Evolutionary conservation across 495 filamentous ascomycete genomes (phyloP), one percentile per base, ranked within the genome.

Genomic region (Hypoxylon intermedium): DNA sequence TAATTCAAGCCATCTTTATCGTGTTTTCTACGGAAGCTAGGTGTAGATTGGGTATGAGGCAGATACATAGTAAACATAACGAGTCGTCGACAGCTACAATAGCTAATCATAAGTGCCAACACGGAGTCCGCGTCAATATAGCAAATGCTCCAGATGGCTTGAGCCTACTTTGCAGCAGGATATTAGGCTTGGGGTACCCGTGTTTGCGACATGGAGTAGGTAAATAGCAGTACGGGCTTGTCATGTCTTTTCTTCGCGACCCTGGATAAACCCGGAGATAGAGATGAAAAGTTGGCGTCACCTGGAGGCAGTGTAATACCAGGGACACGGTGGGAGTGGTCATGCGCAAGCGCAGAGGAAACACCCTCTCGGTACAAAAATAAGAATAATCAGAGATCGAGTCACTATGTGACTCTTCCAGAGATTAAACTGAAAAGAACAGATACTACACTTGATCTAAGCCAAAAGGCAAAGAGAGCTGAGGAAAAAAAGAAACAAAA

Each of bases 381-480:
- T 87, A 79, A 80, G 84, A 82, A 81, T 88, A 89, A 89, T 87
- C 83, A 84, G 77, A 77, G 80, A 82, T 85, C 79, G 68, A 71
- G 78, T 74, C 75, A 73, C 79, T 71, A 70, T 84, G 78, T 79
- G 51, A 53, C 64, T 66, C 72, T 79, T 80, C 76, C 78, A 80
- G 78, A 78, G 74, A 79, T 89, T 89, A 89, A 88, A 89, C 87
- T 90, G 86, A 90, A 91, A 90, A 91, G 88, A 91, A 91, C 88
- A 91, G 88, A 91, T 92, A 91, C 88, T 90, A 91, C 87, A 91
- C 88, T 89, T 90, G 88, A 91, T 90, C 88, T 91, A 84, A 85
- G 83, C 83, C 83, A 84, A 83, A 81, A 67, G 67, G 58, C 67
- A 65, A 67, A 68, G 65, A 68, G 65, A 67, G 64, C 61, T 72